Base-by-base conservation (phyloP, 352 stramenopile genomes). In the Phytophthora nicotianae region DNA sequence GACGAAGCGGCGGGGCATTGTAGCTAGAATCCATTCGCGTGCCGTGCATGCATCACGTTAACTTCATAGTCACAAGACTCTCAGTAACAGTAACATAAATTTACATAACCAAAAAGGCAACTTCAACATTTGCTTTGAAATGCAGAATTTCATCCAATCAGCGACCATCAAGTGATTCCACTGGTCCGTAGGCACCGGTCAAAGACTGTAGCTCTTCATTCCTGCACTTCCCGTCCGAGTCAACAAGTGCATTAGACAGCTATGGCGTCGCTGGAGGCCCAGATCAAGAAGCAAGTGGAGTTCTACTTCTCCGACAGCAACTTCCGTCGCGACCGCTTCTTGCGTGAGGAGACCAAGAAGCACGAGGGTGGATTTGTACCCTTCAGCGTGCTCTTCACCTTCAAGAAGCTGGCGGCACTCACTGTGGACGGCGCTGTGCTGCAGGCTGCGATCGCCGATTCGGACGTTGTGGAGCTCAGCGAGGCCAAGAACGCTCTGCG, bases 241-340 rank as follows among this genome's bases (percentile, higher is more conserved):
- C 9, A 51, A 35, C 32, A 37, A 29, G n/a, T 41, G 40, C 43
- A 54, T 52, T 40, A 45, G 17, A 51, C 14, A 62, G 38, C 21
- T 14, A 92, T 90, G 81, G 67, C 76, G 46, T 88, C 81, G 19
- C 46, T 91, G 51, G 72, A 86, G 37, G 69, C 67, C 40, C 81
- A 92, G 68, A 86, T 96, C 69, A 89, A 91, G 74, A 89, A 94
- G 75, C 90, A 97, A 81, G 82, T 97, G 42, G 90, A 97, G 81
- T 97, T 97, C 72, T 97, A 97, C 83, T 97, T 97, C 77, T 91
- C 79, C 40, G 90, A 96, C 74, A 93, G 85, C 74, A 97, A 97
- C 72, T 96, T 97, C 62, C 88, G 90, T 51, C 90, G 89, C 55
- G 90, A 97, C 70, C 86, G 90, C 57, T 97, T 97, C 74, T 72